Evolutionary conservation across 2,329 filamentous ascomycete species (phyloP), one percentile per base, ranked within the genome.

Genomic region (Cadophora malorum): DNA sequence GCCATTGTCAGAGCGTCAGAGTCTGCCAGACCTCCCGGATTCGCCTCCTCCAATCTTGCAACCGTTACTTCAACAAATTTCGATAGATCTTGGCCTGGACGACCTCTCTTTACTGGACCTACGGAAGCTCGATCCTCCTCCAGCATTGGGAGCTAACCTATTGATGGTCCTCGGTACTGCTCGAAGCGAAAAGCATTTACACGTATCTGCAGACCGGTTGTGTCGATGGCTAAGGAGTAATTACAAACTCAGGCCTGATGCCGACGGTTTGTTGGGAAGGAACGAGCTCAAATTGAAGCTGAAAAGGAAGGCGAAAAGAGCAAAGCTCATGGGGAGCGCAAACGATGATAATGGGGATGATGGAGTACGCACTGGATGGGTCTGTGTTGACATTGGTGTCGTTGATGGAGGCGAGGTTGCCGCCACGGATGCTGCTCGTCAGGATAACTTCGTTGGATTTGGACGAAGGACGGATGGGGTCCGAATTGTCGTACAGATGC

Each of bases 81-180:
- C 92, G 7, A 87, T 94, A 68, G 92, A 97, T 35, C 88, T 97
- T 73, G 96, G 96, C 45, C 83, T 99, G 50, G 93, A 97, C 77
- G 87, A 94, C 66, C 83, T 99, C 58, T 85, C 85, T 0, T 80
- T 99, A 6, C 83, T 97, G 59, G 96, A 99, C 76, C 84, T 99
- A 38, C 92, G 96, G 66, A 82, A 87, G 47, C 84, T 98, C 61
- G 92, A 97, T 74, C 94, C 94, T 0, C 92, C 94, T 0, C 90
- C 95, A 0, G 94, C 94, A 0, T 85, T 99, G 1, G 96, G 96
- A 1, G 88, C 92, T 1, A 94, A 95, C 74, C 85, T 97, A 33
- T 85, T 99, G 64, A 98, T 98, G 96, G 81, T 99, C 35, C 88
- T 99, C 71, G 94, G 91, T 50, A 97, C 94, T 9, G 93, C 95